phyloP scores from a whole-genome alignment of 345 rosid species.

The Litchi chinensis region DNA sequence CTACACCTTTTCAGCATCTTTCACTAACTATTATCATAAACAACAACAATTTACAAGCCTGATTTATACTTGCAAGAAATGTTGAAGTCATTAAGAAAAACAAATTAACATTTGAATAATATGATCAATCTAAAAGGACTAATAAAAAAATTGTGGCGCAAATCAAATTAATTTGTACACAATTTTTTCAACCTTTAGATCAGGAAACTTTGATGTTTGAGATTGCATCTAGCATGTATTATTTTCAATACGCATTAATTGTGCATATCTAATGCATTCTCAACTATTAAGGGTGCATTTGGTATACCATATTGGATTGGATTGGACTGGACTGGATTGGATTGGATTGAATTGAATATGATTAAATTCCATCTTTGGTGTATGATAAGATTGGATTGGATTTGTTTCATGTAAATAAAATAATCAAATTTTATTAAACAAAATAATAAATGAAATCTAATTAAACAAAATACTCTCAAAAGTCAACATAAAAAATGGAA shows the following conservation, averaged over 20 bases:
- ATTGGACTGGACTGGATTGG: no score
- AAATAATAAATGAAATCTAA: no score
- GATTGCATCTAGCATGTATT: no score
- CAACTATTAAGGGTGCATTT: neutral
- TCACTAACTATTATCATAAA: neutral
- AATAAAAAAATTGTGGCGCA: neutral
- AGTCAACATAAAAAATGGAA: no score
- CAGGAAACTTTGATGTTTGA: neutral
- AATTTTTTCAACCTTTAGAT: neutral
- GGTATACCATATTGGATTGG: no score
- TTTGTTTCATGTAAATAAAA: no score
- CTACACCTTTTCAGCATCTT: neutral
- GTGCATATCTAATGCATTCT: neutral
- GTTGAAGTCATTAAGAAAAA: neutral
- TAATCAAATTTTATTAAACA: no score
- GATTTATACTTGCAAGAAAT: neutral
- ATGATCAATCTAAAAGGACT: neutral
- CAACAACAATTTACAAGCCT: neutral
- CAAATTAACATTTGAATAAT: neutral
- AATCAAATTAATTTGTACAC: neutral
- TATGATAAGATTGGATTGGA: no score
- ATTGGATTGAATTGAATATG: no score
- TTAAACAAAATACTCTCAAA: no score
- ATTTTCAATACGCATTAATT: neutral
- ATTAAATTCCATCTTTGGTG: no score